Conservation (phyloP, 83 land plant species). For the Diphasiastrum complanatum region DNA sequence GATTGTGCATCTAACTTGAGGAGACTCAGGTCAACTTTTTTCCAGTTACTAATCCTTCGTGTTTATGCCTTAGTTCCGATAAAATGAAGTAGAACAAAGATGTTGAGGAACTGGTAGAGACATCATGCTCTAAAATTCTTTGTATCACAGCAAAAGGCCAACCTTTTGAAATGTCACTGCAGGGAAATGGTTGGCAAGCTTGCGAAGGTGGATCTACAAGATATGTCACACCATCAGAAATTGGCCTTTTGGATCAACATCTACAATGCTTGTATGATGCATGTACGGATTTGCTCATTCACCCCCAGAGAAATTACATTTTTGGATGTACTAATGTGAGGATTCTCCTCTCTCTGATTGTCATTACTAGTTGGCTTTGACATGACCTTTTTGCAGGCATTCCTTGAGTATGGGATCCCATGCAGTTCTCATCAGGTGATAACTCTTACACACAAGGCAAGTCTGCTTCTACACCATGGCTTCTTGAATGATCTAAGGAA, state of each 20-base stretch:
- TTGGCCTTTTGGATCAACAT: too few species aligned
- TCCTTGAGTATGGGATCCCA: constrained; percentile 2
- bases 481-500: too few species aligned
- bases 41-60: too few species aligned
- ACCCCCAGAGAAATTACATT: too few species aligned
- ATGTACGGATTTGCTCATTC: too few species aligned
- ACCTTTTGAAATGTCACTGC: background rate
- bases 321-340: background rate
- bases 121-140: background rate
- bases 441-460: background rate
- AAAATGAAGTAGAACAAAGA: too few species aligned
- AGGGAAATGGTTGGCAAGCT: background rate
- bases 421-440: background rate
- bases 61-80: too few species aligned
- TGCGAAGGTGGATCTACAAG: background rate
- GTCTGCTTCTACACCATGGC: too few species aligned
- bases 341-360: background rate
- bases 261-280: constrained; percentile 5
- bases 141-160: background rate
- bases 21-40: background rate
- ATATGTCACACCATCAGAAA: background rate
- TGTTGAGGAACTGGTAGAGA: background rate
- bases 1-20: background rate
- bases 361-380: background rate
- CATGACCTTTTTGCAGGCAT: background rate